A percentile compares a stretch with the other conserved stretches of the same genome.
These are phyloP conservation scores for Penicillium psychrofluorescens DNA, from an alignment of 495 filamentous ascomycete species.

Conservation along the genomic window DNA sequence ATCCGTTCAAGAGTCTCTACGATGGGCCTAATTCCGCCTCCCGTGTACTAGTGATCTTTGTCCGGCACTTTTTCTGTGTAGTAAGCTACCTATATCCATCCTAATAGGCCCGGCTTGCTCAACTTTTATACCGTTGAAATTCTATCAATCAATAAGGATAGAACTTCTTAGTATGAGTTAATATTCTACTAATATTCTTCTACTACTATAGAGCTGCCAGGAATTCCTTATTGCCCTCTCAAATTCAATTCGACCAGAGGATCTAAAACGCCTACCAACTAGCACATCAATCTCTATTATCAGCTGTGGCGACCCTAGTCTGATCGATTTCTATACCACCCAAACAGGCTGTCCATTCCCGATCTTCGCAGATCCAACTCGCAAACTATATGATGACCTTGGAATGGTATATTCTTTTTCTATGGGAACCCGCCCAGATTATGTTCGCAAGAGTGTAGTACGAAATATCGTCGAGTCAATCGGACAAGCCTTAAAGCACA, in stretches of 20 bases:
- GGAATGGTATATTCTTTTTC: constrained; percentile 61
- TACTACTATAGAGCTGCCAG: constrained; percentile 53
- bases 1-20: constrained; percentile 64
- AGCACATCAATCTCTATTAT: constrained; percentile 64
- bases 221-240: constrained; percentile 57
- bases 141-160: too few species aligned
- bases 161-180: background rate
- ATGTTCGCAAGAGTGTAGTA: constrained; percentile 49
- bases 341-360: constrained; percentile 64
- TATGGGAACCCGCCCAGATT: constrained; percentile 58
- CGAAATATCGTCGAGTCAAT: constrained; percentile 41
- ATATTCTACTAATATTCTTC: background rate
- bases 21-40: constrained; percentile 41
- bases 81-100: constrained; percentile 40
- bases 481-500: constrained; percentile 48
- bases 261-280: constrained; percentile 33
- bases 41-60: constrained; percentile 68
- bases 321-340: constrained; percentile 62
- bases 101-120: too few species aligned
- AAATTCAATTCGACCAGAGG: constrained; percentile 48
- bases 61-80: constrained; percentile 87
- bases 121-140: too few species aligned
- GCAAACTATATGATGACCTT: constrained; percentile 60
- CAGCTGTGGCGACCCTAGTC: constrained; percentile 69
- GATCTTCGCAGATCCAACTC: constrained; percentile 73